Conservation (phyloP, 148 eudicot species). For the Nepenthes gracilis region DNA sequence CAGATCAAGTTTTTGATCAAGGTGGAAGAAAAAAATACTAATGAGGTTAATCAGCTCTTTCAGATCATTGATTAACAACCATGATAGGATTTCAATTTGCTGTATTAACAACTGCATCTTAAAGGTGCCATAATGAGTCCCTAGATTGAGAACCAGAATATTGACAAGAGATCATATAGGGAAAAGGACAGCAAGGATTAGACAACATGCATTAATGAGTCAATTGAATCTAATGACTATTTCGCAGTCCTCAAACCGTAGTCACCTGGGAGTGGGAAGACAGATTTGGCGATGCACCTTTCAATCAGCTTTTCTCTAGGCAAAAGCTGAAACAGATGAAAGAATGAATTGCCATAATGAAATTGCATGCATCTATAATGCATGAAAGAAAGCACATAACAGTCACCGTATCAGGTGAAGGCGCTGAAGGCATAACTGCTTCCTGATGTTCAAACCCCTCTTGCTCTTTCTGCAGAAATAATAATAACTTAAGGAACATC, state of each 20-base stretch:
- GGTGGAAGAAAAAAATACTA: no score
- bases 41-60: no score
- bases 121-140: no score
- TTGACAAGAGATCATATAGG: no score
- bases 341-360: background rate
- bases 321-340: constrained; percentile 39
- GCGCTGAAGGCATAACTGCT: constrained; percentile 65
- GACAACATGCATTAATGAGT: background rate
- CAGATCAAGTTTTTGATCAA: no score
- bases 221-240: background rate
- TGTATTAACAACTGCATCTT: no score
- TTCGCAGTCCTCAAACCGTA: background rate
- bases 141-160: no score
- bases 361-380: background rate
- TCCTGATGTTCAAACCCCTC: constrained; percentile 78
- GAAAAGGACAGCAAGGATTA: background rate
- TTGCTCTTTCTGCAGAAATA: constrained; percentile 59
- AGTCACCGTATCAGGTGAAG: constrained; percentile 69
- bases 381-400: background rate
- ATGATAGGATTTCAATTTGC: no score
- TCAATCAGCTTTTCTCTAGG: constrained; percentile 83
- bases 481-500: background rate
- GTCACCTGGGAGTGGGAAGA: constrained; percentile 58
- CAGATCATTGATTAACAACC: no score
- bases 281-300: constrained; percentile 67